Base-by-base conservation (phyloP, 2,329 filamentous ascomycete genomes). In the Graphilbum sp. region DNA sequence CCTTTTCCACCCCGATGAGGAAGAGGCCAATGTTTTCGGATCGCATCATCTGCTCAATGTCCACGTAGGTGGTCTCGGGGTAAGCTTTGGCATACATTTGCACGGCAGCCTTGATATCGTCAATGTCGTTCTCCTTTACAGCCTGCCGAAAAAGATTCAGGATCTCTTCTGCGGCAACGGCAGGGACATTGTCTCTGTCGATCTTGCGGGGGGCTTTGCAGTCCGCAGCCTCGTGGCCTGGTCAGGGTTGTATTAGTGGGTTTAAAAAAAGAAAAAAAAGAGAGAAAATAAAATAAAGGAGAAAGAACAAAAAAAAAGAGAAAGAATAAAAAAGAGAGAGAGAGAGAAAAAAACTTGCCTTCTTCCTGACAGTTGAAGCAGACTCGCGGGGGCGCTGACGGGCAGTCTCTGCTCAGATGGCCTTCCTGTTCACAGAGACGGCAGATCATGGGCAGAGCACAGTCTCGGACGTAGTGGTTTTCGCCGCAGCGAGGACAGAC, bases 291-390 rank as follows among this genome's bases (percentile, higher is more conserved):
- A n/a, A n/a, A n/a, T n/a, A n/a, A n/a, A n/a, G n/a, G n/a, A n/a
- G n/a, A n/a, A n/a, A n/a, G n/a, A n/a, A n/a, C n/a, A n/a, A n/a
- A n/a, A n/a, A n/a, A n/a, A n/a, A n/a, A n/a, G n/a, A n/a, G n/a
- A n/a, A n/a, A n/a, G n/a, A n/a, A n/a, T n/a, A n/a, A n/a, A n/a
- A n/a, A n/a, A n/a, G n/a, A n/a, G n/a, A n/a, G n/a, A n/a, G n/a
- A n/a, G n/a, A n/a, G n/a, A n/a, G n/a, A n/a, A n/a, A n/a, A n/a
- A 15, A 20, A 47, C 57, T 45, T 51, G 73, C 75, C 75, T 49
- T 72, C 66, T 45, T 73, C 54, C 23, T 66, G 59, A 49, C 79
- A 83, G 49, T 78, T 75, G 36, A 63, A 62, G 55, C 77, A 82
- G 9, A 63, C 43, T 48, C 58, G 56, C 1, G 74, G 61, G 7